phyloP scores from a whole-genome alignment of 352 stramenopile species.

The Globisporangium canariense region DNA sequence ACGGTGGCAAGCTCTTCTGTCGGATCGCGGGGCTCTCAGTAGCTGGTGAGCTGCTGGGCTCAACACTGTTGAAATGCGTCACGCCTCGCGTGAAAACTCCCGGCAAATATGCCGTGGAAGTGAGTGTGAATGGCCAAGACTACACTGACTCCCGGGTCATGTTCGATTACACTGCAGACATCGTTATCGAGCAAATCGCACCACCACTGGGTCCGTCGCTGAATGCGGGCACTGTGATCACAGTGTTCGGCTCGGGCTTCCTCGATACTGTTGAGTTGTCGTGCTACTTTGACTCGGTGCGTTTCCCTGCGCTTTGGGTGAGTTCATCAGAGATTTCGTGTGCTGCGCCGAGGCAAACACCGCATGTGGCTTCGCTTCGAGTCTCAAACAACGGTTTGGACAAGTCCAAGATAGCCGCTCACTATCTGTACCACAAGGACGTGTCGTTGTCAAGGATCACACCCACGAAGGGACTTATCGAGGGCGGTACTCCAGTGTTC shows the following conservation, averaged over 20 bases:
- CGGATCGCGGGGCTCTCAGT: slow-evolving; percentile 34
- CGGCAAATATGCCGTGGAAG: slow-evolving; percentile 38
- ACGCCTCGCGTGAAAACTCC: slow-evolving; percentile 26
- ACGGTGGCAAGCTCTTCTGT: slow-evolving; percentile 31
- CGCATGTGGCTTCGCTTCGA: slow-evolving; percentile 63
- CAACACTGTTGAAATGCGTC: slow-evolving; percentile 46
- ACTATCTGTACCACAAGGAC: slow-evolving; percentile 86
- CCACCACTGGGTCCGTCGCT: slow-evolving; percentile 58
- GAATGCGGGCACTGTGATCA: slow-evolving; percentile 54
- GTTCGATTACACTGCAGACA: slow-evolving; percentile 47
- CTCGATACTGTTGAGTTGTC: slow-evolving; percentile 45
- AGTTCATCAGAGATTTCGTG: slow-evolving; percentile 54
- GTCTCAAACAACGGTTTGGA: slow-evolving; percentile 85
- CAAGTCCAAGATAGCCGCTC: slow-evolving; percentile 29
- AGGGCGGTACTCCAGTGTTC: slow-evolving; percentile 87
- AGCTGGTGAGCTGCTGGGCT: slow-evolving; percentile 25
- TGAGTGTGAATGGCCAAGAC: slow-evolving; percentile 58
- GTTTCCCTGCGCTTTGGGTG: slow-evolving; percentile 43
- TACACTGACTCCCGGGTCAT: slow-evolving; percentile 35
- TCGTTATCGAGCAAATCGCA: slow-evolving; percentile 42
- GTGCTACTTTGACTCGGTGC: slow-evolving; percentile 46
- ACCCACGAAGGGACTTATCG: slow-evolving; percentile 68
- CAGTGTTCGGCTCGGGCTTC: slow-evolving; percentile 61
- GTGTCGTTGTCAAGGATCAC: slow-evolving; percentile 73
- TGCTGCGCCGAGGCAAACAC: slow-evolving; percentile 44